Base-by-base conservation (phyloP, 2,329 filamentous ascomycete genomes). In the Aspergillus ustus region DNA sequence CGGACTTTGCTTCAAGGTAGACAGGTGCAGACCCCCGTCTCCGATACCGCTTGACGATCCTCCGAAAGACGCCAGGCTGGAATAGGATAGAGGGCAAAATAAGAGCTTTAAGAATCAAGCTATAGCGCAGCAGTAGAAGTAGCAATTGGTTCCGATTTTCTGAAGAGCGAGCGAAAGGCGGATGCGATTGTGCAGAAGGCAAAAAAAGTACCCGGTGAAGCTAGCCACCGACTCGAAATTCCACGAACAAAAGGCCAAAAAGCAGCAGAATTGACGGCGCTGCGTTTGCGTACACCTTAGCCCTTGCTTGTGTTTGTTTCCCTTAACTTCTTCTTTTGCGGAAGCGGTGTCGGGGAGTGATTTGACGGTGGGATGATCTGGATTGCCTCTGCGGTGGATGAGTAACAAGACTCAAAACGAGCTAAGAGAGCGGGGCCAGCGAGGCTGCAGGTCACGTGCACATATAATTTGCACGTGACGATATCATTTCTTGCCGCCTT, bases 31-130 rank as follows among this genome's bases (percentile, higher is more conserved):
- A 64, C 67, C 71, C 64, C 68, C 71, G 69, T 73, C 75, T 75
- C 72, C 73, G 66, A 75, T 74, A 69, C 69, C 72, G 68, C 67
- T 72, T 61, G 71, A 64, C 60, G 67, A 70, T 69, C 67, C 66
- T 66, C 67, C 69, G 64, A 72, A 66, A 67, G 72, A 73, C 70
- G 74, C 74, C 75, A 77, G 74, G 64, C 72, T 78, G 75, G 37
- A 54, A 64, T 70, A 71, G 68, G 61, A 63, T 67, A 66, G 51
- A 61, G 58, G 59, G 54, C 52, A 51, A 34, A 25, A 50, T 53
- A 57, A 49, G 43, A 28, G 65, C 62, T 55, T 64, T 60, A 54
- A 59, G 65, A 61, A 57, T 57, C 52, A 59, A 55, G 57, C 37
- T 51, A 52, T 15, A 7, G 43, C 4, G 22, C 17, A 45, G 50